Evolutionary conservation across 1,284 basidiomycete species (phyloP).

Genomic region (Boletus putidus): DNA sequence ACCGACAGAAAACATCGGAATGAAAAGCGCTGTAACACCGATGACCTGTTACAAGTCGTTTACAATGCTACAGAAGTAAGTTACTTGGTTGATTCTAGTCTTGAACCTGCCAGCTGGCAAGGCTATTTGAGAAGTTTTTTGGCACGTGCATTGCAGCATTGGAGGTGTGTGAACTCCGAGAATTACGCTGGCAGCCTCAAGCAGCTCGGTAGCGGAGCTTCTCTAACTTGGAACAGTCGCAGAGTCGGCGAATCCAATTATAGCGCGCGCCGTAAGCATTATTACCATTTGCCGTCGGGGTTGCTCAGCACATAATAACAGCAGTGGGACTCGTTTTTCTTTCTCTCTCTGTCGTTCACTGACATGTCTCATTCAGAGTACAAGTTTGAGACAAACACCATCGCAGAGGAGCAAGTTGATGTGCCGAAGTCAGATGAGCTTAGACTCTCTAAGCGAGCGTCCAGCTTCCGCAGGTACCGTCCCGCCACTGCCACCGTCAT

Average conservation of each 20-base stretch:
- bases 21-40: no score
- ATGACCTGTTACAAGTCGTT: no score
- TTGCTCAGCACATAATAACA: no score
- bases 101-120: not conserved
- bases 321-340: no score
- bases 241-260: no score
- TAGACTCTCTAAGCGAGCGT: not conserved
- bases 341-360: not conserved
- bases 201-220: no score
- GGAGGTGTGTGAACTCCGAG: no score
- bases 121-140: not conserved
- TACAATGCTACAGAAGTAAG: not conserved
- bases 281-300: no score
- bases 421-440: not conserved
- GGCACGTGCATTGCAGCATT: not conserved
- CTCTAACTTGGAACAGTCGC: no score
- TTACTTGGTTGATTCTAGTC: not conserved
- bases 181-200: no score
- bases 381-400: not conserved
- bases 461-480: conserved; percentile 12
- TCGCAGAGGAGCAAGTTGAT: not conserved
- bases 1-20: no score
- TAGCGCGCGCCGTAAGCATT: no score
- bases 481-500: not conserved
- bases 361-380: conserved; percentile 15